Evolutionary conservation across 306 rosid genomes (phyloP).

Genomic region (Trifolium dubium): DNA sequence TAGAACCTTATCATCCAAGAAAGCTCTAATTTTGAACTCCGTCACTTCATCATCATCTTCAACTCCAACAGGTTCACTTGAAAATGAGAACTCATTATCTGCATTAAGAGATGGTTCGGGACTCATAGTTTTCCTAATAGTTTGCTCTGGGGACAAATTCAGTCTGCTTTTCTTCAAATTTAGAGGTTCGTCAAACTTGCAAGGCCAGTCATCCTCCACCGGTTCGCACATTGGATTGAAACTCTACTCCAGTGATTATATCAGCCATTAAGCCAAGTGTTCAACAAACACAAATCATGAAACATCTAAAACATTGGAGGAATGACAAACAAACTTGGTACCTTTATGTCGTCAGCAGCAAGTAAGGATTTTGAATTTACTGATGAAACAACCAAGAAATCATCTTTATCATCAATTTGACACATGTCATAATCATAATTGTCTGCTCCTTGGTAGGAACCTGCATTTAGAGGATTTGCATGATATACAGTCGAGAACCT

Average conservation of each 20-base stretch:
- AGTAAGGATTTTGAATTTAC: slow-evolving; percentile 54
- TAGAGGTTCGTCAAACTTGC: slow-evolving; percentile 61
- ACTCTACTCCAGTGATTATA: slow-evolving; percentile 62
- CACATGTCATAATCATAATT: slow-evolving; percentile 76
- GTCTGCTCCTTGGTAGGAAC: slow-evolving; percentile 56
- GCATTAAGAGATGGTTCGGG: slow-evolving; percentile 46
- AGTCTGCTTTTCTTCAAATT: slow-evolving; percentile 54
- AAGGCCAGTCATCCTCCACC: slow-evolving; percentile 71
- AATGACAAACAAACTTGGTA: slow-evolving; percentile 38
- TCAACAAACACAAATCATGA: slow-evolving; percentile 29
- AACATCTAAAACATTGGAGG: slow-evolving; percentile 39
- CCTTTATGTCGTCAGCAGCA: slow-evolving; percentile 66
- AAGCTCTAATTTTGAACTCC: slow-evolving; percentile 83
- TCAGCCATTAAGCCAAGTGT: slow-evolving; percentile 24
- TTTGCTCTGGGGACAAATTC: slow-evolving; percentile 52
- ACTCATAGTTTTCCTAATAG: slow-evolving; percentile 44
- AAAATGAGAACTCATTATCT: slow-evolving; percentile 58
- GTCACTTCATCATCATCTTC: slow-evolving; percentile 95
- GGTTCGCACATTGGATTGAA: slow-evolving; percentile 86
- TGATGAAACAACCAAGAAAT: slow-evolving; percentile 56
- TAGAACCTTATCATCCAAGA: slow-evolving; percentile 81
- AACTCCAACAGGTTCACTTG: slow-evolving; percentile 58
- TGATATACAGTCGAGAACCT: slow-evolving; percentile 62
- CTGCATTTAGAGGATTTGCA: slow-evolving; percentile 49
- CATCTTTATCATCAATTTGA: slow-evolving; percentile 75